These are phyloP conservation scores for Taxillus chinensis DNA, from an alignment of 164 flowering plant species.

Conservation along the genomic window DNA sequence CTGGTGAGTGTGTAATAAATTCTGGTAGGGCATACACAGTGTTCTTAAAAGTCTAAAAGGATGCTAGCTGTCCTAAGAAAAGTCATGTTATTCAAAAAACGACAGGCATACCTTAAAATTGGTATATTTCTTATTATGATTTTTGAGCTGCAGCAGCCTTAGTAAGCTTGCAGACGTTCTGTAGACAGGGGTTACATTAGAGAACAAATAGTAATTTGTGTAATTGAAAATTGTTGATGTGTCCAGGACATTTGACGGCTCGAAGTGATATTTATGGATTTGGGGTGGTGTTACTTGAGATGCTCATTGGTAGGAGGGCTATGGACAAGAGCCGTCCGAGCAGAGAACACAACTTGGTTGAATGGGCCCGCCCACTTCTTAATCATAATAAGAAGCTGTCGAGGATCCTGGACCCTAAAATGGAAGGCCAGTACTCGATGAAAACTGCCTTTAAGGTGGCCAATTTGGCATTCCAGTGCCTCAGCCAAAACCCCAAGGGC, in stretches of 20 bases:
- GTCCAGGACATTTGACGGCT: slow-evolving; percentile 82
- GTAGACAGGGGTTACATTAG: too few relatives aligned
- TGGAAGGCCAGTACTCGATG: slow-evolving; percentile 73
- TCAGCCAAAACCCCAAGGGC: slow-evolving; percentile 88
- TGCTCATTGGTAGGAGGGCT: slow-evolving; percentile 83
- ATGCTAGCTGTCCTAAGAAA: too few relatives aligned
- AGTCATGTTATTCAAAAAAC: too few relatives aligned
- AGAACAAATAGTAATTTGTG: too few relatives aligned
- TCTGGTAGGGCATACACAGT: too few relatives aligned
- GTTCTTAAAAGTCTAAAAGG: too few relatives aligned
- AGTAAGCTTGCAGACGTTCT: too few relatives aligned
- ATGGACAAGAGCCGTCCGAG: slow-evolving; percentile 86
- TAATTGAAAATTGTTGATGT: background rate
- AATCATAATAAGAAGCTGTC: slow-evolving; percentile 60
- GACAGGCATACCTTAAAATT: too few relatives aligned
- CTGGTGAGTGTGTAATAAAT: slow-evolving; percentile 45
- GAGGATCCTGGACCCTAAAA: slow-evolving; percentile 74
- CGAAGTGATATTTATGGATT: slow-evolving; percentile 91
- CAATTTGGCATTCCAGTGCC: slow-evolving; percentile 75
- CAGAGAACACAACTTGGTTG: slow-evolving; percentile 85
- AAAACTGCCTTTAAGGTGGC: slow-evolving; percentile 65
- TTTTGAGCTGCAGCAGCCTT: too few relatives aligned
- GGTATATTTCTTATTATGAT: too few relatives aligned
- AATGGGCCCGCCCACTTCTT: slow-evolving; percentile 87
- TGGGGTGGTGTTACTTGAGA: slow-evolving; percentile 93